phyloP scores from a whole-genome alignment of 352 stramenopile genomes.

The Phytopythium aichiense region DNA sequence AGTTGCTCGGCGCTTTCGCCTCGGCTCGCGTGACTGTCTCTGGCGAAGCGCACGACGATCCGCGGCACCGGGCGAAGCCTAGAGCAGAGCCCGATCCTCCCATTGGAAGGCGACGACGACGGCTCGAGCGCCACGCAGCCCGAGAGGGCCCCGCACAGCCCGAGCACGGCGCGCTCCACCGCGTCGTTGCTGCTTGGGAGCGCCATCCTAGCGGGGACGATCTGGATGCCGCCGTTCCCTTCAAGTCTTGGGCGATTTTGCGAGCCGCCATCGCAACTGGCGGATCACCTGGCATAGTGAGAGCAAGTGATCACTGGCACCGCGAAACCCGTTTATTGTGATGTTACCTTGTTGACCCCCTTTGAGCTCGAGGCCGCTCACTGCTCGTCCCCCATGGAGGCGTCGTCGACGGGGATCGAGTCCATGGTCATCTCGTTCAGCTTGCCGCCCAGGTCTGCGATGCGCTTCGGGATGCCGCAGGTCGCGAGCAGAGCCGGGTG shows the following conservation, averaged over 20 bases:
- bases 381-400: constrained; percentile 9
- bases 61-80: constrained; percentile 6
- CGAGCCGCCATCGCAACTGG: too few species aligned
- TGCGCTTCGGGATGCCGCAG: constrained; percentile 55
- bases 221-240: not conserved
- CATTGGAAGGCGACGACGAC: not conserved
- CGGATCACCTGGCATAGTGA: not conserved
- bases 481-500: constrained; percentile 62
- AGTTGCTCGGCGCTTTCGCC: not conserved
- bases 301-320: not conserved
- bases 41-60: constrained; percentile 13
- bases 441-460: constrained; percentile 64
- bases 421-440: constrained; percentile 72
- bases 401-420: constrained; percentile 42
- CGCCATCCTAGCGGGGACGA: not conserved
- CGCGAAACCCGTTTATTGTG: not conserved
- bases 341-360: not conserved
- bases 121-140: constrained; percentile 15
- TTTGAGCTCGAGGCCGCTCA: not conserved
- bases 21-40: not conserved
- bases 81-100: not conserved
- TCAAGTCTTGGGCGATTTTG: not conserved
- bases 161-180: constrained; percentile 12
- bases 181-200: not conserved
- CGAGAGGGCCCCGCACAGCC: constrained; percentile 15